Percentiles rank a stretch among this genome's conserved stretches.
Evolutionary conservation across 2,329 filamentous ascomycete genomes (phyloP).

Genomic region (Ploettnerulaceae sp.): DNA sequence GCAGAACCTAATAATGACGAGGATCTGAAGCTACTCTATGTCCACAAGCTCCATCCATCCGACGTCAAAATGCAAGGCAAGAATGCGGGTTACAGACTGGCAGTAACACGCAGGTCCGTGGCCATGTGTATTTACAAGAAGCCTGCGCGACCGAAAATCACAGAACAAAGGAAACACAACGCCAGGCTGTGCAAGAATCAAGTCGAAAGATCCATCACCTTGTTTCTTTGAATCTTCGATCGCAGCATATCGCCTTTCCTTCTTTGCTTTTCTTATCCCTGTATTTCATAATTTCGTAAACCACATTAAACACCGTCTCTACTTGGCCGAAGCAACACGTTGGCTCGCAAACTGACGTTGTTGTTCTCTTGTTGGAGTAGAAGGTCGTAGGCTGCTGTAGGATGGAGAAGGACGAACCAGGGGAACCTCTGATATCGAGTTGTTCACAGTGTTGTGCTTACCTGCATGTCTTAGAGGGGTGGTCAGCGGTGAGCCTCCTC

Average conservation of each 20-base stretch:
- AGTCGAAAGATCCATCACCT: too few relatives aligned
- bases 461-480: slow-evolving; percentile 21
- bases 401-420: slow-evolving; percentile 27
- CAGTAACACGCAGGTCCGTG: neutral
- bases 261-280: slow-evolving; percentile 2
- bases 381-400: slow-evolving; percentile 24
- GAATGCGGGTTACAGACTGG: slow-evolving; percentile 5
- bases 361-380: slow-evolving; percentile 27
- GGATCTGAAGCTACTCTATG: slow-evolving; percentile 12
- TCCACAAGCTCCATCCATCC: neutral
- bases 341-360: slow-evolving; percentile 23
- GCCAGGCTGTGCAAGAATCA: neutral
- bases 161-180: neutral
- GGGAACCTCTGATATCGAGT: slow-evolving; percentile 24
- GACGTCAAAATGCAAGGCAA: slow-evolving; percentile 3
- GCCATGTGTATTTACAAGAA: neutral
- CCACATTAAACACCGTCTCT: neutral
- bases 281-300: slow-evolving; percentile 26
- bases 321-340: slow-evolving; percentile 18
- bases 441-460: slow-evolving; percentile 21
- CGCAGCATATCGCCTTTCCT: neutral
- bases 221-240: too few relatives aligned
- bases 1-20: slow-evolving; percentile 5
- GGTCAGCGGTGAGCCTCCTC: slow-evolving; percentile 21
- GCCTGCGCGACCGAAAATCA: neutral